Evolutionary conservation across 768 basidiomycete genomes (phyloP).

Genomic region (Termitomyces sp.): DNA sequence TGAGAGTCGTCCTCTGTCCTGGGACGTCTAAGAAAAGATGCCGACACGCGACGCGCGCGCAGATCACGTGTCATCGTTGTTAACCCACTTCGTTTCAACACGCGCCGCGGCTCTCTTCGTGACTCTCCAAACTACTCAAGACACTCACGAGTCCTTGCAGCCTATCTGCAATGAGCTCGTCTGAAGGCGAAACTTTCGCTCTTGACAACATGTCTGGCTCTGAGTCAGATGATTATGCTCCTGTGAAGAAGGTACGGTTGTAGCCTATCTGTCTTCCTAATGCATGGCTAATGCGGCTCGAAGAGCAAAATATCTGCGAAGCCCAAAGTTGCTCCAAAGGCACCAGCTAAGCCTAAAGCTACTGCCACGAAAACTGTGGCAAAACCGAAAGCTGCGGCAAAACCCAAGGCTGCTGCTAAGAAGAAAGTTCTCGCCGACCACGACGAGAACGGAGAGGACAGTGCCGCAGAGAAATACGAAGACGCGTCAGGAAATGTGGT

Average conservation of each 20-base stretch:
- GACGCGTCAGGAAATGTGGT: constrained; percentile 38
- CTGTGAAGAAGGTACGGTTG: constrained; percentile 50
- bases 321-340: constrained; percentile 35
- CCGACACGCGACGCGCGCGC: no score
- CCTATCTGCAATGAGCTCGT: constrained; percentile 58
- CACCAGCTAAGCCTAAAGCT: constrained; percentile 39
- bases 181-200: constrained; percentile 68
- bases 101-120: constrained; percentile 7
- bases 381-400: constrained; percentile 46
- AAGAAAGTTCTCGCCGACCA: constrained; percentile 69
- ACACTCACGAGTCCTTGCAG: not conserved
- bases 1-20: no score
- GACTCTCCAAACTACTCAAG: not conserved
- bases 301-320: constrained; percentile 33
- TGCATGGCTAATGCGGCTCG: constrained; percentile 1
- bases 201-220: constrained; percentile 54
- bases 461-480: constrained; percentile 38
- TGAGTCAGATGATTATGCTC: constrained; percentile 68
- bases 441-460: constrained; percentile 57
- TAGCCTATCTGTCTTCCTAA: constrained; percentile 4
- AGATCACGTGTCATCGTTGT: constrained; percentile 15
- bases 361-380: constrained; percentile 35
- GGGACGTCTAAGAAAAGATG: no score
- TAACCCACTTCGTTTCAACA: constrained; percentile 5
- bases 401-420: constrained; percentile 56